These are phyloP conservation scores for Myxozyma vanderwaltii DNA, from an alignment of 805 yeast species.

Conservation along the genomic window DNA sequence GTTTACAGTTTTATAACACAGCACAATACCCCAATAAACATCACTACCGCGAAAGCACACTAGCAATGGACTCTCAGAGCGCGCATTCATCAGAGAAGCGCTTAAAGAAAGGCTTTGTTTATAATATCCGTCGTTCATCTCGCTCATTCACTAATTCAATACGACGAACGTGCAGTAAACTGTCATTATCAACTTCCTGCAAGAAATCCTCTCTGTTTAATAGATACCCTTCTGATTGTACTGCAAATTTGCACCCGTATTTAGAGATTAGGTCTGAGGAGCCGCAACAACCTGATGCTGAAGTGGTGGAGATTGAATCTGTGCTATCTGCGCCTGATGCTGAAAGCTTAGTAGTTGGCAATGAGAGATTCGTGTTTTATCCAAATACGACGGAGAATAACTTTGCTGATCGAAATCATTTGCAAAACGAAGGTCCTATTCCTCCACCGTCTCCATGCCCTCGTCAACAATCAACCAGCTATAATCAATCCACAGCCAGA, in stretches of 20 bases:
- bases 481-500: not conserved
- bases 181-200: not conserved
- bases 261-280: not conserved
- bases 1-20: no score
- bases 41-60: no score
- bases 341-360: no score
- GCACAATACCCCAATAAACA: no score
- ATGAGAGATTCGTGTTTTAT: no score
- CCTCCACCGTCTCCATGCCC: no score
- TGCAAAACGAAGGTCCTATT: no score
- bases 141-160: not conserved
- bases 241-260: not conserved
- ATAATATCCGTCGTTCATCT: not conserved
- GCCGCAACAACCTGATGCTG: no score
- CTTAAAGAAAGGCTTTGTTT: not conserved
- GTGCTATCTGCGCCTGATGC: no score
- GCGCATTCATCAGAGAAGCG: not conserved
- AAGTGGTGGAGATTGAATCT: no score
- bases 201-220: not conserved
- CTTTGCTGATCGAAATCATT: no score
- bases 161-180: not conserved
- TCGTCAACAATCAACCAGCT: not conserved
- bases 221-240: not conserved
- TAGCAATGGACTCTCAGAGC: not conserved
- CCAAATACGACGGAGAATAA: no score